These are phyloP conservation scores for Geosiphon pyriformis DNA, from an alignment of 192 early-diverging fungal species.

Conservation along the genomic window DNA sequence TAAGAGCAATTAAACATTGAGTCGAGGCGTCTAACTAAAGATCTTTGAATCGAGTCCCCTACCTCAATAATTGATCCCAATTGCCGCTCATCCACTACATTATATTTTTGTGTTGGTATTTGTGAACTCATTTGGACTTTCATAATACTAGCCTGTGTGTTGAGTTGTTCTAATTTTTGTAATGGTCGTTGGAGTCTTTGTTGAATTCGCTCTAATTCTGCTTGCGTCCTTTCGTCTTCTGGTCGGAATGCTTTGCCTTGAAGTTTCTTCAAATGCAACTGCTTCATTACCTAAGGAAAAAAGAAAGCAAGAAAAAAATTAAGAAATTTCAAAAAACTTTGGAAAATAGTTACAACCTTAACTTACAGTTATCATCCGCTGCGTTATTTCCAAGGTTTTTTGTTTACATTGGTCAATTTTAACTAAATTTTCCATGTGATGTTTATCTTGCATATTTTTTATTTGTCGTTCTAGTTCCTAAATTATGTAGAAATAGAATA, in stretches of 20 bases:
- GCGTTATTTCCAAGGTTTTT: conserved; percentile 67
- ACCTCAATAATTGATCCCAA: conserved; percentile 54
- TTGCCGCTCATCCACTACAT: conserved; percentile 51
- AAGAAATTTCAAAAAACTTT: neutral
- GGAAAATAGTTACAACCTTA: neutral
- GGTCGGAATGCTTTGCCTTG: conserved; percentile 72
- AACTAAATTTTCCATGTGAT: conserved; percentile 65
- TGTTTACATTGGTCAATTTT: conserved; percentile 76
- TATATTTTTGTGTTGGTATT: conserved; percentile 40
- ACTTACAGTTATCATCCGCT: conserved; percentile 62
- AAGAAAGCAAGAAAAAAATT: neutral
- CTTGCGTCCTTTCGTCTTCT: conserved; percentile 76
- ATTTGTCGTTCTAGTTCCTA: conserved; percentile 60
- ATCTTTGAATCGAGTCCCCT: conserved; percentile 5
- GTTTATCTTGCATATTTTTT: conserved; percentile 54
- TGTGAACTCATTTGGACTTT: conserved; percentile 63
- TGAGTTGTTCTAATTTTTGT: conserved; percentile 75
- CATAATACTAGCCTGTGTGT: conserved; percentile 76
- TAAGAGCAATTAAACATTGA: too few species aligned
- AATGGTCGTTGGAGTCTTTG: conserved; percentile 70
- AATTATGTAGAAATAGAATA: too few species aligned
- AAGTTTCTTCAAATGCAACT: conserved; percentile 78
- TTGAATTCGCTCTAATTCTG: conserved; percentile 67
- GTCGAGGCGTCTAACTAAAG: too few species aligned
- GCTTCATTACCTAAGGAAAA: conserved; percentile 67